These are phyloP conservation scores for Ambrosia hybrid DNA, from an alignment of 140 eudicot genomes.

Conservation along the genomic window DNA sequence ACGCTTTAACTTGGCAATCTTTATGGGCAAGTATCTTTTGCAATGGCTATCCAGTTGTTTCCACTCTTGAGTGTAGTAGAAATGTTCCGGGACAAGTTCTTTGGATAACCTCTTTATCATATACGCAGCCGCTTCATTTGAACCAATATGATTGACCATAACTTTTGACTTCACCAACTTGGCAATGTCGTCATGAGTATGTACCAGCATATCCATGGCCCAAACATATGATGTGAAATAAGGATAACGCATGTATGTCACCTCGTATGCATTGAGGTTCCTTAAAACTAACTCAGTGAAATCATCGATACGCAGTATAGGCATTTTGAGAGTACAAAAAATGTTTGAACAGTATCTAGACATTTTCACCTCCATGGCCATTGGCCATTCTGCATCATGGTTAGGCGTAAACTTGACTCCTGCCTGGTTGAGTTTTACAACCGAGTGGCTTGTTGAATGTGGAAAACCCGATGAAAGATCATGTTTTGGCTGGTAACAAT, in stretches of 20 bases:
- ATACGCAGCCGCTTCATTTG: background rate
- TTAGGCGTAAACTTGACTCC: background rate
- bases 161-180: conserved; percentile 1
- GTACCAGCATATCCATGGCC: background rate
- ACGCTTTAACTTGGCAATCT: background rate
- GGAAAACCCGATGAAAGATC: background rate
- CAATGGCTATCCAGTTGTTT: background rate
- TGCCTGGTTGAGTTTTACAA: background rate
- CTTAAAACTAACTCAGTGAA: background rate
- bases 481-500: background rate
- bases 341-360: background rate
- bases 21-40: background rate
- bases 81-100: background rate
- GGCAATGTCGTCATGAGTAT: background rate
- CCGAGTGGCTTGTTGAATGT: background rate
- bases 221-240: background rate
- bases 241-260: background rate
- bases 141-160: background rate
- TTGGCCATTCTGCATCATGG: background rate
- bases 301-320: background rate
- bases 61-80: background rate
- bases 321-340: background rate
- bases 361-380: background rate
- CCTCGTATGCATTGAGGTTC: background rate
- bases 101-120: background rate